Conservation (phyloP, 1,139 yeast species). For the Magnusiomyces suaveolens region DNA sequence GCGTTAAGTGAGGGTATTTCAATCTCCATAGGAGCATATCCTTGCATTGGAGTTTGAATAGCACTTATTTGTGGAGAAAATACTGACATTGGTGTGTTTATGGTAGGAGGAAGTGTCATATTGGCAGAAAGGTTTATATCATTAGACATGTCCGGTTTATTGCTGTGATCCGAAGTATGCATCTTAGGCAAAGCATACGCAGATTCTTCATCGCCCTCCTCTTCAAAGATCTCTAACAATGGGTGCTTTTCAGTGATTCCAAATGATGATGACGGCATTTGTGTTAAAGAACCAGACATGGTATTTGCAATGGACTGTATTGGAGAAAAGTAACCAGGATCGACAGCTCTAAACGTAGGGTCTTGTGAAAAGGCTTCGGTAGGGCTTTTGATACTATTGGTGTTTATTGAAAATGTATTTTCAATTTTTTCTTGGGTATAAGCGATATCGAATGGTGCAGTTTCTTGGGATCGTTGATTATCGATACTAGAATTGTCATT, state of each 20-base stretch:
- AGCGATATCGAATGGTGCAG: neutral
- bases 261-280: neutral
- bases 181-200: neutral
- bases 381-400: neutral
- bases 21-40: constrained; percentile 28
- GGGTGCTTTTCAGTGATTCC: constrained; percentile 12
- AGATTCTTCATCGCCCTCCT: constrained; percentile 4
- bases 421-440: neutral
- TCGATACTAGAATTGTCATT: neutral
- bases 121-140: neutral
- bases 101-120: neutral
- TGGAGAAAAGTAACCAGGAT: neutral
- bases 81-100: neutral
- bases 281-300: neutral
- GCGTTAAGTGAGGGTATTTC: constrained; percentile 46
- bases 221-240: constrained; percentile 11
- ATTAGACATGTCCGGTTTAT: neutral
- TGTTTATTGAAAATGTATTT: neutral
- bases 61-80: neutral
- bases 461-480: neutral
- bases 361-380: neutral
- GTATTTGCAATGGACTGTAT: neutral
- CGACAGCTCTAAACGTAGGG: neutral
- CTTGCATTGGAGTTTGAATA: neutral
- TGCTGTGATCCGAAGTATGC: neutral